phyloP scores from a whole-genome alignment of 192 early-diverging fungal species.

The Backusella australiensis region DNA sequence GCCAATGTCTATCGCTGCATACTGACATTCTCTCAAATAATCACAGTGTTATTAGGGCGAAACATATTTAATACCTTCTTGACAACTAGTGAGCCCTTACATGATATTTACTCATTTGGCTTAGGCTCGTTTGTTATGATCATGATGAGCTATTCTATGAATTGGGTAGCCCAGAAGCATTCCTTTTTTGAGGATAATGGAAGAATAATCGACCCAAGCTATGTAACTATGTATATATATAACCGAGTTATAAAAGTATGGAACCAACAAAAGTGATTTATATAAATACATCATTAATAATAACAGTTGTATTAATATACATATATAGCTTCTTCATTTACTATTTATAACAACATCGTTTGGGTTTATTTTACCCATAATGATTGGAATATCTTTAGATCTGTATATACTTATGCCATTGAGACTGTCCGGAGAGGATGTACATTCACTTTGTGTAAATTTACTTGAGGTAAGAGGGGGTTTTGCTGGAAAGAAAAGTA shows the following conservation, averaged over 20 bases:
- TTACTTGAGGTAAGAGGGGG: background rate
- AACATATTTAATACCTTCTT: conserved; percentile 41
- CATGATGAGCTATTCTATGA: conserved; percentile 30
- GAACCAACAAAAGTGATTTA: background rate
- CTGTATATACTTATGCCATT: conserved; percentile 69
- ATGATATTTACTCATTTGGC: conserved; percentile 77
- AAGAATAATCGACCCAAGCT: background rate
- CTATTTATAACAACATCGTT: conserved; percentile 49
- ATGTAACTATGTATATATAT: conserved; percentile 4
- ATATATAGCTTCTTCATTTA: conserved; percentile 34
- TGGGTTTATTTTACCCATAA: conserved; percentile 61
- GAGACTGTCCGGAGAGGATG: background rate
- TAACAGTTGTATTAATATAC: background rate
- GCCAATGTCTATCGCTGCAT: background rate
- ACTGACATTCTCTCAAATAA: background rate
- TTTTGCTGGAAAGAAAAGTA: background rate
- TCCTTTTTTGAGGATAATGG: background rate
- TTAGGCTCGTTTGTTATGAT: conserved; percentile 65
- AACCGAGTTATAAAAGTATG: background rate
- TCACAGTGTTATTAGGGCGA: conserved; percentile 59
- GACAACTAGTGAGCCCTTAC: conserved; percentile 49
- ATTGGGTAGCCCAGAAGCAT: conserved; percentile 32
- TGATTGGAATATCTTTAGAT: conserved; percentile 67
- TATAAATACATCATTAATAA: background rate
- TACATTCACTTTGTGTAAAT: background rate